Percentiles rank a stretch among this genome's conserved stretches.
Evolutionary conservation across 2,329 filamentous ascomycete species (phyloP).

Genomic region (Emmonsiellopsis sp.): DNA sequence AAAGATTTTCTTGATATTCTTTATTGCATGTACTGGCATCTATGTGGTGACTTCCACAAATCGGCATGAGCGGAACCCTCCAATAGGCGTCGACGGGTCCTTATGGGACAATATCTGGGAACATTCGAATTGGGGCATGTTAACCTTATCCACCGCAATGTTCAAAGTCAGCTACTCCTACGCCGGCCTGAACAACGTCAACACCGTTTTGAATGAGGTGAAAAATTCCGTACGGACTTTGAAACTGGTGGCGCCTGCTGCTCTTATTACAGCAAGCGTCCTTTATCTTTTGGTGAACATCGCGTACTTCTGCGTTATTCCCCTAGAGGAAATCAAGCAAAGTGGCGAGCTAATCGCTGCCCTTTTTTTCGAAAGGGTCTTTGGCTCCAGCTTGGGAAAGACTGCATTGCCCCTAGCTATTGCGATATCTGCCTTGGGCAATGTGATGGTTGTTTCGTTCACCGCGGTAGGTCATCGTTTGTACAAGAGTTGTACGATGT

Average conservation of each 20-base stretch:
- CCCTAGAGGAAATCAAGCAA: slow-evolving; percentile 51
- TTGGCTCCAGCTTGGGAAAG: slow-evolving; percentile 31
- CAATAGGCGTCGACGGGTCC: not conserved
- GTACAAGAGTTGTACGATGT: not conserved
- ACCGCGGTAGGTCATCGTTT: slow-evolving; percentile 44
- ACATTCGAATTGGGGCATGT: not conserved
- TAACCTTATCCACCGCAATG: slow-evolving; percentile 47
- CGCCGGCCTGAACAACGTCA: slow-evolving; percentile 52
- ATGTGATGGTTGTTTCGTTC: slow-evolving; percentile 66
- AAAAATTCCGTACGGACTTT: slow-evolving; percentile 58
- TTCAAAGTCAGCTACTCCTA: slow-evolving; percentile 57
- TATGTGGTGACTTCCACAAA: not conserved
- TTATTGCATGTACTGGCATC: not conserved
- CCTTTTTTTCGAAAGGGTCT: slow-evolving; percentile 53
- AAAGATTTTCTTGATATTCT: slow-evolving; percentile 40
- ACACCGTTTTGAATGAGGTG: slow-evolving; percentile 64
- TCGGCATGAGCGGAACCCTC: not conserved
- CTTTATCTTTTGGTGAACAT: slow-evolving; percentile 56
- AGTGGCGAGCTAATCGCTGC: slow-evolving; percentile 57
- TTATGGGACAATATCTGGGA: not conserved
- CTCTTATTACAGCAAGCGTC: slow-evolving; percentile 51
- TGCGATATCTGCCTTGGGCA: slow-evolving; percentile 58
- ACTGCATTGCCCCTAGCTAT: slow-evolving; percentile 35
- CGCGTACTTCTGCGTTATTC: slow-evolving; percentile 50
- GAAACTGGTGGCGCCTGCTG: slow-evolving; percentile 53